phyloP scores from a whole-genome alignment of 345 rosid species.

The Linum tenue region DNA sequence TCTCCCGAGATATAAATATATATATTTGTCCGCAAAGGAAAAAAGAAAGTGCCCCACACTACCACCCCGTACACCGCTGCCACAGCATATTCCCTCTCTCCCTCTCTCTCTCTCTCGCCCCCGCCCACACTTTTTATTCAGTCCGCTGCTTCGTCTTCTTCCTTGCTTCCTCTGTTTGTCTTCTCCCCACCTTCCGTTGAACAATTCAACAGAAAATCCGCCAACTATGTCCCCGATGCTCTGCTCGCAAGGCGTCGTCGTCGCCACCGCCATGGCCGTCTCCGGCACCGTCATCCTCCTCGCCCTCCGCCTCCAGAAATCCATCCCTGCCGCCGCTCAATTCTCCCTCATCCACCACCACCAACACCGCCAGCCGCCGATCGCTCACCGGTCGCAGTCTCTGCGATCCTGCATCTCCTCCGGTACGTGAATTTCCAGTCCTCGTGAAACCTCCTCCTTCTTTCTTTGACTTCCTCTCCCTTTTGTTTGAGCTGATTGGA shows the following conservation, averaged over 20 bases:
- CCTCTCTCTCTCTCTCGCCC: too few species aligned
- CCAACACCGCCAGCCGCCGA: constrained; percentile 12
- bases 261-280: constrained; percentile 75
- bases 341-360: constrained; percentile 7
- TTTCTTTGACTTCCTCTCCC: not conserved
- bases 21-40: too few species aligned
- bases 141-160: too few species aligned
- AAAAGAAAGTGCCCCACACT: too few species aligned
- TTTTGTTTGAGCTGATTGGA: not conserved
- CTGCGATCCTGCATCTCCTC: constrained; percentile 50
- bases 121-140: too few species aligned
- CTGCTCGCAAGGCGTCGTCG: constrained; percentile 48
- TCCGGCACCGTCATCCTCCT: constrained; percentile 69
- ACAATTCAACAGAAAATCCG: not conserved
- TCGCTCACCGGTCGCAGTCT: constrained; percentile 12
- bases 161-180: too few species aligned
- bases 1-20: too few species aligned
- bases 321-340: constrained; percentile 11
- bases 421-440: constrained; percentile 21
- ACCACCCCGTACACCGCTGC: too few species aligned
- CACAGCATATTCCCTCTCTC: too few species aligned
- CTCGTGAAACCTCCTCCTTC: not conserved
- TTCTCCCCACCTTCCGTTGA: not conserved
- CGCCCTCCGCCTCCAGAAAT: constrained; percentile 54
- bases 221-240: constrained; percentile 38